Conservation (phyloP, 371 early-diverging fungal genomes). For the Rhizopus microsporus region DNA sequence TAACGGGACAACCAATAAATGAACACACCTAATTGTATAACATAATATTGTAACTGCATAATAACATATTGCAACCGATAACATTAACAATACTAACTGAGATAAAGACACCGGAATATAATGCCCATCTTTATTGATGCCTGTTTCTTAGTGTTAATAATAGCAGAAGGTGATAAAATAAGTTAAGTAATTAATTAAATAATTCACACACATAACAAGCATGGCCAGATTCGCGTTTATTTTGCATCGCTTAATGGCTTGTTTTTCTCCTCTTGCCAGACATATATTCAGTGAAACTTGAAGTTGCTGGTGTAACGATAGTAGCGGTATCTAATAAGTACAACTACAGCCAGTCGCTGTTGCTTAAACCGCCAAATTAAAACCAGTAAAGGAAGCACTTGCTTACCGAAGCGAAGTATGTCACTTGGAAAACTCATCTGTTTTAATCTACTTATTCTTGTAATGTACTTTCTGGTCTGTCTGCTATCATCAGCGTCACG, state of each 20-base stretch:
- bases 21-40: no score
- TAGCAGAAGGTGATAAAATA: no score
- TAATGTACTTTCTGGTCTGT: neutral
- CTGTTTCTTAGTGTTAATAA: no score
- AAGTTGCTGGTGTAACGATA: slow-evolving; percentile 2
- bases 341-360: neutral
- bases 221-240: neutral
- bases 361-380: slow-evolving; percentile 1
- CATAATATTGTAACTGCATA: no score
- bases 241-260: no score
- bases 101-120: no score
- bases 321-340: neutral
- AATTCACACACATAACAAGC: slow-evolving; percentile 4
- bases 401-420: slow-evolving; percentile 1
- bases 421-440: slow-evolving; percentile 6
- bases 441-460: slow-evolving; percentile 3
- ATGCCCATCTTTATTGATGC: no score
- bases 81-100: no score
- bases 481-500: neutral
- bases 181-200: neutral
- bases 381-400: slow-evolving; percentile 5
- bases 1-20: no score
- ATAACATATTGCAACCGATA: no score
- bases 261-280: neutral
- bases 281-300: neutral